These are phyloP conservation scores for Lentithecium fluviatile DNA, from an alignment of 495 filamentous ascomycete genomes.

Conservation along the genomic window DNA sequence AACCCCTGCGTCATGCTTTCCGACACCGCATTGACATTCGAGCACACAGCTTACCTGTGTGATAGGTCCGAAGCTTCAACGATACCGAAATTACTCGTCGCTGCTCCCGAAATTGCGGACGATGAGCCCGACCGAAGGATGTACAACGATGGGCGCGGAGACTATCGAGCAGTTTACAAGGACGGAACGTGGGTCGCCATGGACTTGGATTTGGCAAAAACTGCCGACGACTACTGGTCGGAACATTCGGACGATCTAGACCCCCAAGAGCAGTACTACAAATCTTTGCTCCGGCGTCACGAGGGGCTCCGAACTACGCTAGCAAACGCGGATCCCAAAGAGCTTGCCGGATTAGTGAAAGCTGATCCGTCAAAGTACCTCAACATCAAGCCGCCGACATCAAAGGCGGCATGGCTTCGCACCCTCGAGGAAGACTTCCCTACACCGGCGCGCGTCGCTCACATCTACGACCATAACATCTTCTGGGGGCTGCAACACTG, in stretches of 20 bases:
- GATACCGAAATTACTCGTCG: slow-evolving; percentile 21
- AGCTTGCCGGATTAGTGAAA: neutral
- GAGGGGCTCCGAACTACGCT: slow-evolving; percentile 53
- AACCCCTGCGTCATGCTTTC: neutral
- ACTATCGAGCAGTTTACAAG: slow-evolving; percentile 60
- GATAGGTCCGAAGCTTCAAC: slow-evolving; percentile 24
- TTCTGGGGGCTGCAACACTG: slow-evolving; percentile 53
- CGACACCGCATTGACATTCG: too few relatives aligned
- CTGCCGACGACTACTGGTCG: neutral
- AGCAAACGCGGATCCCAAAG: neutral
- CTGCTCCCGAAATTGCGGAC: slow-evolving; percentile 13
- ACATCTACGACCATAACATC: slow-evolving; percentile 62
- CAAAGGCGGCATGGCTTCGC: slow-evolving; percentile 51
- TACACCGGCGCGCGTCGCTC: slow-evolving; percentile 63
- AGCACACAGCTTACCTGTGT: slow-evolving; percentile 17
- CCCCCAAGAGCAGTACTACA: slow-evolving; percentile 61
- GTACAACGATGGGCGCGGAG: slow-evolving; percentile 42
- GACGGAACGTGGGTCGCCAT: slow-evolving; percentile 69
- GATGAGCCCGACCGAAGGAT: slow-evolving; percentile 22
- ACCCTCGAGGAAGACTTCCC: slow-evolving; percentile 59
- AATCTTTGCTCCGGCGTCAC: slow-evolving; percentile 61
- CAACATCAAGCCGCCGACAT: slow-evolving; percentile 45
- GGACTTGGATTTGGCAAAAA: neutral
- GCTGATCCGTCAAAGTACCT: slow-evolving; percentile 34
- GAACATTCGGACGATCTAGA: slow-evolving; percentile 7